Conservation (phyloP, 371 early-diverging fungal species). For the Sporodiniella umbellata region DNA sequence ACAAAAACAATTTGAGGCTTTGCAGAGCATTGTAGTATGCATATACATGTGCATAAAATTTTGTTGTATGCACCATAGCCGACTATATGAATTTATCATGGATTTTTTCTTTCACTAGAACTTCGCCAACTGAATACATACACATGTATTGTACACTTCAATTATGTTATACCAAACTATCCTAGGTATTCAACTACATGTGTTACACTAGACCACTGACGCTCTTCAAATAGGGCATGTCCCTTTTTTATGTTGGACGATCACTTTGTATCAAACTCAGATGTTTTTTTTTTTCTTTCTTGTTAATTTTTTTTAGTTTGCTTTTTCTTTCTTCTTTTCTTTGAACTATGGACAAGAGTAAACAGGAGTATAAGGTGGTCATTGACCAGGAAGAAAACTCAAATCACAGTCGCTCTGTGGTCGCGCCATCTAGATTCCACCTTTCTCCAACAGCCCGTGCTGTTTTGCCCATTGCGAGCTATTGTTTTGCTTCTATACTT, state of each 20-base stretch:
- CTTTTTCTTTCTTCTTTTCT: not conserved
- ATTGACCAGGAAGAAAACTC: conserved; percentile 24
- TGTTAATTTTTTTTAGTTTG: not conserved
- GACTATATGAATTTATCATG: too few relatives aligned
- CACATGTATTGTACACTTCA: too few relatives aligned
- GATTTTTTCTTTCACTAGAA: too few relatives aligned
- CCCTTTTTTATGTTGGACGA: not conserved
- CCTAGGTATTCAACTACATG: too few relatives aligned
- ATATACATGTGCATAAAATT: too few relatives aligned
- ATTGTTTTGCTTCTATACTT: conserved; percentile 84
- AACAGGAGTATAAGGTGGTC: conserved; percentile 21
- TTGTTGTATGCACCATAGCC: too few relatives aligned
- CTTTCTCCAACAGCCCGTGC: conserved; percentile 44
- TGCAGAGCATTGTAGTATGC: too few relatives aligned
- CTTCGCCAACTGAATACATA: too few relatives aligned
- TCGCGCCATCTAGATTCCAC: conserved; percentile 34
- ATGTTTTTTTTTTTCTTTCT: not conserved
- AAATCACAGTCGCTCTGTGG: conserved; percentile 18
- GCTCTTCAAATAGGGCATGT: too few relatives aligned
- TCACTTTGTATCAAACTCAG: conserved; percentile 2
- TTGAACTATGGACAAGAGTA: conserved; percentile 5
- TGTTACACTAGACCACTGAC: too few relatives aligned
- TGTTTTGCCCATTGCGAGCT: conserved; percentile 74
- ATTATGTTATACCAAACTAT: too few relatives aligned
- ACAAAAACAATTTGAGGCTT: too few relatives aligned